Percentiles rank a stretch among this genome's conserved stretches.
phyloP scores from a whole-genome alignment of 768 basidiomycete genomes.

The Russula earlei region DNA sequence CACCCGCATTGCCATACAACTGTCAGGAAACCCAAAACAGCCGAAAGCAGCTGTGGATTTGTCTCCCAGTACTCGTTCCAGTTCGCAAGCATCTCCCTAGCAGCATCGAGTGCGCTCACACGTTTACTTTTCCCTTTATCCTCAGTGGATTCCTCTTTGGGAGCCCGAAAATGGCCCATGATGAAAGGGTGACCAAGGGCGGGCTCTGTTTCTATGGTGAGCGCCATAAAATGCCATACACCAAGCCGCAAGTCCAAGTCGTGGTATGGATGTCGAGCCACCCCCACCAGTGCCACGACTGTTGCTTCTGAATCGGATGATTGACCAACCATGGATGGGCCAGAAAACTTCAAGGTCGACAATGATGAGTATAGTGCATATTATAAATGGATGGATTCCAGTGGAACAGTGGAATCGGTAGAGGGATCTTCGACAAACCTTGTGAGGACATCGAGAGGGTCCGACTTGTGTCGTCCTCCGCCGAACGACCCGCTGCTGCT shows the following conservation, averaged over 20 bases:
- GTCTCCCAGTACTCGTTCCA: slow-evolving; percentile 73
- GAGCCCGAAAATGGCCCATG: slow-evolving; percentile 55
- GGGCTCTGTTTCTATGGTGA: slow-evolving; percentile 79
- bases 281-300: slow-evolving; percentile 55
- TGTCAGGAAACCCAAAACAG: slow-evolving; percentile 66
- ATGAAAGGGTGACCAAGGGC: slow-evolving; percentile 76
- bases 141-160: slow-evolving; percentile 31
- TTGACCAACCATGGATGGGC: slow-evolving; percentile 69
- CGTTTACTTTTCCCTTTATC: slow-evolving; percentile 28
- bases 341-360: slow-evolving; percentile 47
- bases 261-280: slow-evolving; percentile 72
- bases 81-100: slow-evolving; percentile 50
- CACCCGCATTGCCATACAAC: slow-evolving; percentile 72
- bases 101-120: slow-evolving; percentile 57
- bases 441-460: slow-evolving; percentile 70
- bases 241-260: slow-evolving; percentile 62
- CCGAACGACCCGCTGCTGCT: slow-evolving; percentile 39
- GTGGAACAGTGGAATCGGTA: slow-evolving; percentile 48
- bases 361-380: slow-evolving; percentile 59
- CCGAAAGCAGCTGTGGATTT: slow-evolving; percentile 67
- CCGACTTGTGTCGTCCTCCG: slow-evolving; percentile 39
- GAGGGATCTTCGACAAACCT: slow-evolving; percentile 57
- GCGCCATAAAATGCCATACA: slow-evolving; percentile 76
- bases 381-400: slow-evolving; percentile 60
- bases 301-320: slow-evolving; percentile 68